Base-by-base conservation (phyloP, 1,139 yeast genomes). In the Fermentozyma sake region DNA sequence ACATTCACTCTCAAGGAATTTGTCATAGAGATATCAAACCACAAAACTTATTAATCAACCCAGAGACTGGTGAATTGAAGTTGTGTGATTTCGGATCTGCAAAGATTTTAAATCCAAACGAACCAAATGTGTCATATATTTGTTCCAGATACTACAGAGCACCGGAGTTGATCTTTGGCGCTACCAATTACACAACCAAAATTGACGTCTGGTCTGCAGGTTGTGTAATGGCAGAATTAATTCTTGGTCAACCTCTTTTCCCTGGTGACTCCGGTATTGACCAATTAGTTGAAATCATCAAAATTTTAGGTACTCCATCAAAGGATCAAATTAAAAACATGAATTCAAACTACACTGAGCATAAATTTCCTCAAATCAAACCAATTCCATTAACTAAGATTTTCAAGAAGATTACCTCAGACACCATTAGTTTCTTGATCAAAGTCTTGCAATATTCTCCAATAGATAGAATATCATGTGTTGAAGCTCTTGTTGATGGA, bases 41-140 rank as follows among this genome's bases (percentile, higher is more conserved):
- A 3, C 97, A 93, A 51, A 91, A 91, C 58, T 68, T 91, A 36
- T 68, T 91, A 47, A 82, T 91, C 38, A 91, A 91, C 55, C 95
- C 96, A 14, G 71, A 75, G 26, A 71, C 80, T 7, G 94, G 95
- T 9, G 75, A 82, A 32, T 71, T 93, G 42, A 91, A 91, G 58
- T 73, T 91, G 28, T 91, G 98, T 59, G 98, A 91, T 60, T 91
- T 91, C 56, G 98, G 98, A n/a, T 79, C 93, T n/a, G 98, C 98
- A 16, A 91, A 91, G 56, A 81, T 84, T 33, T 70, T 91, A 36
- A 84, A 82, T 27, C 93, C 95, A 6, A 70, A 73, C 10, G 98
- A 91, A 56, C 96, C 96, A 23, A 89, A 89, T 52, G 98, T 91
- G 17, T 82, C 95, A 8, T 91, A 91, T 58, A 91, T 91, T 34